These are phyloP conservation scores for Prunus campanulata DNA, from an alignment of 306 rosid species.

Conservation along the genomic window DNA sequence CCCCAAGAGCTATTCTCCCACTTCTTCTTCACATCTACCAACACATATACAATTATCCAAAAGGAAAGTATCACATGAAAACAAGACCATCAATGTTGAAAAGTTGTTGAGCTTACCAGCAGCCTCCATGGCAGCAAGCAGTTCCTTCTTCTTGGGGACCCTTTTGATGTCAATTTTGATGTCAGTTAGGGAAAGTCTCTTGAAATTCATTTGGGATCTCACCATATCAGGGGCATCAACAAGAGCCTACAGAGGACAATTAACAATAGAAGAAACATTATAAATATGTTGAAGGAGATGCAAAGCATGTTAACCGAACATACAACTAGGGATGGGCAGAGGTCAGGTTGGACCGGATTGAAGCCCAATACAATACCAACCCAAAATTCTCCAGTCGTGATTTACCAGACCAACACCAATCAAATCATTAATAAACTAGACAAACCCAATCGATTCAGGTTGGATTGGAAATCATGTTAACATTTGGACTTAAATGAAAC, in stretches of 20 bases:
- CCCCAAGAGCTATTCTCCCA: slow-evolving; percentile 99
- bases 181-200: slow-evolving; percentile 87
- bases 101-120: slow-evolving; percentile 48
- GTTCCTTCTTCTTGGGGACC: slow-evolving; percentile 88
- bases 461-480: neutral
- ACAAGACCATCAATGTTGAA: neutral
- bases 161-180: slow-evolving; percentile 86
- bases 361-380: neutral
- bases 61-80: neutral
- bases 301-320: neutral
- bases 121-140: slow-evolving; percentile 82
- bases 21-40: slow-evolving; percentile 84
- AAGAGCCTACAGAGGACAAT: slow-evolving; percentile 51
- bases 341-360: neutral
- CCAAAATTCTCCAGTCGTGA: neutral
- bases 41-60: neutral
- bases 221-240: slow-evolving; percentile 91
- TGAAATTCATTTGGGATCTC: slow-evolving; percentile 68
- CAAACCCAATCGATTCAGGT: neutral
- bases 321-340: neutral
- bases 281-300: slow-evolving; percentile 15
- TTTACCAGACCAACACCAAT: neutral
- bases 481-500: neutral
- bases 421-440: neutral
- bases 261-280: neutral